Conservation (phyloP, 306 rosid species). For the Alnus rubra region DNA sequence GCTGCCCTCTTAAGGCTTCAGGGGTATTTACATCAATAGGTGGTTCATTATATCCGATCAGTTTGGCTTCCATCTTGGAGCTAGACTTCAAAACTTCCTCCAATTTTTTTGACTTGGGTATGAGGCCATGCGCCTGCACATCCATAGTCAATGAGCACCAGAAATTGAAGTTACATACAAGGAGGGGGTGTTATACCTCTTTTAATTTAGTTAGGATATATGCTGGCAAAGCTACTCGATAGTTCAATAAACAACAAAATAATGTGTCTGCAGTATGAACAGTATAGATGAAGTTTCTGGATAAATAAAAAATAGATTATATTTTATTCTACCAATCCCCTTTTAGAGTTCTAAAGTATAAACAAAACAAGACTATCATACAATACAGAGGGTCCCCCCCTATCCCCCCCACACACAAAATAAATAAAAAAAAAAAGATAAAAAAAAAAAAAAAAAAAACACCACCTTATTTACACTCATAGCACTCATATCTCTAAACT, state of each 20-base stretch:
- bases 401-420: too few relatives aligned
- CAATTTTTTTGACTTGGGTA: slow-evolving; percentile 55
- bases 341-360: neutral
- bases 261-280: neutral
- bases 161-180: slow-evolving; percentile 21
- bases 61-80: slow-evolving; percentile 58
- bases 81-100: slow-evolving; percentile 69
- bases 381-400: neutral
- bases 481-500: too few relatives aligned
- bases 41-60: slow-evolving; percentile 81
- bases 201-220: too few relatives aligned
- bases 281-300: neutral
- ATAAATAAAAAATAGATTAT: neutral
- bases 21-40: slow-evolving; percentile 48
- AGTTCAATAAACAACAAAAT: neutral
- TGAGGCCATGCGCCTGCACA: slow-evolving; percentile 69
- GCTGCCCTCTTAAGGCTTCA: slow-evolving; percentile 7
- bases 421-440: too few relatives aligned
- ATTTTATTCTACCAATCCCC: neutral
- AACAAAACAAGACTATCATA: neutral
- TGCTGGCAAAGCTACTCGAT: neutral
- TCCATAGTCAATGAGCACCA: slow-evolving; percentile 12
- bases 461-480: too few relatives aligned
- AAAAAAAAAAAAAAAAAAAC: too few relatives aligned
- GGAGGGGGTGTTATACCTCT: neutral